Percentiles rank a stretch among this genome's conserved stretches.
Conservation (phyloP, 2,329 filamentous ascomycete genomes). For the Pseudocercospora eumusae region DNA sequence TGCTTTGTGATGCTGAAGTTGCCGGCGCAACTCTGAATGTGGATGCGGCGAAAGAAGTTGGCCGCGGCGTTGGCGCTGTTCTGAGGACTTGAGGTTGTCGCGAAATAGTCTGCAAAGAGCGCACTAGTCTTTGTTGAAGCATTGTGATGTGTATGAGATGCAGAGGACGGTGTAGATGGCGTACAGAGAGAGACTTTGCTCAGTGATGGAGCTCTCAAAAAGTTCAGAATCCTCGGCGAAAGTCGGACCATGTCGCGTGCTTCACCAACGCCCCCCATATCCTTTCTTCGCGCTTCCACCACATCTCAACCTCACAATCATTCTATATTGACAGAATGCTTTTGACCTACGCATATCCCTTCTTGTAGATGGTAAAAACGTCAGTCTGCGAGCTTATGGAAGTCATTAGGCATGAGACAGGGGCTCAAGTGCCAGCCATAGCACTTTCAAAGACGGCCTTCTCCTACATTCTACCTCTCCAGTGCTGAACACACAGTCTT, state of each 20-base stretch:
- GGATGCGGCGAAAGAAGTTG: constrained; percentile 29
- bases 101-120: constrained; percentile 47
- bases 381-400: too few species aligned
- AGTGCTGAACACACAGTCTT: too few species aligned
- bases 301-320: neutral
- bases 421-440: too few species aligned
- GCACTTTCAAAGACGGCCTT: too few species aligned
- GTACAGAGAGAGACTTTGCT: neutral
- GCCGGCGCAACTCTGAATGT: constrained; percentile 33
- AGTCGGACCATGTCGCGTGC: constrained; percentile 4
- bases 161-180: constrained; percentile 10
- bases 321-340: neutral
- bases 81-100: constrained; percentile 28
- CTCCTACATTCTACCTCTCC: too few species aligned
- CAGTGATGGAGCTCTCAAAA: neutral
- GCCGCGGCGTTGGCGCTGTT: constrained; percentile 36
- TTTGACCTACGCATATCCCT: neutral
- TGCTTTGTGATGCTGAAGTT: constrained; percentile 37
- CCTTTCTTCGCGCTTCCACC: neutral
- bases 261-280: neutral
- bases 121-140: constrained; percentile 54
- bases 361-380: too few species aligned
- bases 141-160: constrained; percentile 36
- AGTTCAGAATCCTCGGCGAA: neutral
- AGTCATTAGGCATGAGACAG: too few species aligned